phyloP scores from a whole-genome alignment of 108 stramenopile genomes.

The Cylindrotheca closterium region DNA sequence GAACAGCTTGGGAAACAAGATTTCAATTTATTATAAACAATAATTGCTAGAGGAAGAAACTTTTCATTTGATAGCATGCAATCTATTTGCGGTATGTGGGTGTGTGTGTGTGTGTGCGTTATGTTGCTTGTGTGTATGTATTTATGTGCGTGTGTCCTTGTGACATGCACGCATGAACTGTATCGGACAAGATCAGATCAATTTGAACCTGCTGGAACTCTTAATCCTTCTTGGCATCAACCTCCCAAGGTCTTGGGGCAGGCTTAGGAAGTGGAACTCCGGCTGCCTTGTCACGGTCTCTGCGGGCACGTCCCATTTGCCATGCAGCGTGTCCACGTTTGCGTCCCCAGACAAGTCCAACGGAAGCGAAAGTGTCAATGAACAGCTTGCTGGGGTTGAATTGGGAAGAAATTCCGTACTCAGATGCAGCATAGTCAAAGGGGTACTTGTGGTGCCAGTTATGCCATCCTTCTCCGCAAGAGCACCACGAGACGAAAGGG shows the following conservation, averaged over 20 bases:
- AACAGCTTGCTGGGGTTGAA: conserved; percentile 97
- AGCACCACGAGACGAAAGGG: conserved; percentile 91
- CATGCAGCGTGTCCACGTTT: conserved; percentile 92
- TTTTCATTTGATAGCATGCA: no score
- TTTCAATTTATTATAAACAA: no score
- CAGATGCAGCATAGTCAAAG: conserved; percentile 97
- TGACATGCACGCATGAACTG: no score
- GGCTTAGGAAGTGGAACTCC: conserved; percentile 76
- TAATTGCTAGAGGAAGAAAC: no score
- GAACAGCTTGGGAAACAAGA: no score
- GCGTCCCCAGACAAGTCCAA: conserved; percentile 92
- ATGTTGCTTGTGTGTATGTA: no score
- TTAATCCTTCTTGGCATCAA: conserved; percentile 31
- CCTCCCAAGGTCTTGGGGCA: conserved; percentile 86
- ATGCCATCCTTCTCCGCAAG: conserved; percentile 99
- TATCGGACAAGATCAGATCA: no score
- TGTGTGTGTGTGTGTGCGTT: no score
- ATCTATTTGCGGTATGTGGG: no score
- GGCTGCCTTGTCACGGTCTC: conserved; percentile 72
- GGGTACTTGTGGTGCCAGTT: conserved; percentile 99
- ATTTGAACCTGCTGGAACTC: no score
- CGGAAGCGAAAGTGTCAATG: conserved; percentile 81
- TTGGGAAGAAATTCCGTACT: conserved; percentile 93
- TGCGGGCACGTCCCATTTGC: conserved; percentile 84
- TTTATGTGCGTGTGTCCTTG: no score